Conservation (phyloP, 1,139 yeast genomes). For the Sugiyamaella sp. region DNA sequence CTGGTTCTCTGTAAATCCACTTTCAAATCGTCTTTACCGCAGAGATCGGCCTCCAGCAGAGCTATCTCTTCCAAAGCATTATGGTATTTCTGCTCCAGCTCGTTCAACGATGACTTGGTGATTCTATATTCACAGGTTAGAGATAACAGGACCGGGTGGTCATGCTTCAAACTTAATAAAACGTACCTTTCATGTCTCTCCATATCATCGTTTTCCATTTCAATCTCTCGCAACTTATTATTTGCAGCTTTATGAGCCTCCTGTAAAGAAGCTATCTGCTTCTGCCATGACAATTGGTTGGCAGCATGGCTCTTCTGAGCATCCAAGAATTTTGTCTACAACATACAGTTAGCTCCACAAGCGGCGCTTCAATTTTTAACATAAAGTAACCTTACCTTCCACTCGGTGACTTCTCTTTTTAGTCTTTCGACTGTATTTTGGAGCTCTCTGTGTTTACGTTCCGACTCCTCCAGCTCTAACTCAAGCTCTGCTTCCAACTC, state of each 20-base stretch:
- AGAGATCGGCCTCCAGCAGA: slow-evolving; percentile 42
- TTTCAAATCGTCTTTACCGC: slow-evolving; percentile 34
- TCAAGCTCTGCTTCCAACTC: slow-evolving; percentile 44
- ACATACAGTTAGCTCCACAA: neutral
- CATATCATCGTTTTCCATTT: slow-evolving; percentile 46
- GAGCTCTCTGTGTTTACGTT: slow-evolving; percentile 36
- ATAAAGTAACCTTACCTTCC: slow-evolving; percentile 30
- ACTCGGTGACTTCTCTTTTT: slow-evolving; percentile 33
- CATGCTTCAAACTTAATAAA: slow-evolving; percentile 9
- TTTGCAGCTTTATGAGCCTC: slow-evolving; percentile 38
- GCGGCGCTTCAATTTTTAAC: neutral
- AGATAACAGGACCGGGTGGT: no score
- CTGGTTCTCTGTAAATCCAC: slow-evolving; percentile 42
- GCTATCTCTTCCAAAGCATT: slow-evolving; percentile 41
- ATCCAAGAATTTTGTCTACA: slow-evolving; percentile 32
- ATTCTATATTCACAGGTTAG: slow-evolving; percentile 32
- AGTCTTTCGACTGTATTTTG: slow-evolving; percentile 33
- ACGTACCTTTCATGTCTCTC: slow-evolving; percentile 40
- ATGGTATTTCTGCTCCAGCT: slow-evolving; percentile 40
- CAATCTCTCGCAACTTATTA: slow-evolving; percentile 43
- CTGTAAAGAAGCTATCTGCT: slow-evolving; percentile 36
- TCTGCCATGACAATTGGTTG: slow-evolving; percentile 36
- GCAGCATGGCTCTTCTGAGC: slow-evolving; percentile 38
- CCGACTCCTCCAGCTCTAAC: slow-evolving; percentile 42
- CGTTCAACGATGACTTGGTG: slow-evolving; percentile 39